Conservation (phyloP, 495 filamentous ascomycete genomes). For the Trichoderma erinaceum region DNA sequence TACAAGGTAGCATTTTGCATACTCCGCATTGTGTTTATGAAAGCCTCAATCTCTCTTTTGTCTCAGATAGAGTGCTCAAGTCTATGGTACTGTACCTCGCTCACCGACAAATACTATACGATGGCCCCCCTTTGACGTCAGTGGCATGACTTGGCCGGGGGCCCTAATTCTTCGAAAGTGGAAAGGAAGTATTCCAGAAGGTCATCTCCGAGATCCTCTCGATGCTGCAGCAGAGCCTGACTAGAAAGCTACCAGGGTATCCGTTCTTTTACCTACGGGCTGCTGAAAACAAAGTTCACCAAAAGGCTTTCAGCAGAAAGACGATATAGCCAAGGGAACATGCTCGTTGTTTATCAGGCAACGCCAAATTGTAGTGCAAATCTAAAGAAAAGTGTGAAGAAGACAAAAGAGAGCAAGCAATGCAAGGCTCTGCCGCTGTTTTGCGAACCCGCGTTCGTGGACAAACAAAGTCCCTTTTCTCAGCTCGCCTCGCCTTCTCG, state of each 20-base stretch:
- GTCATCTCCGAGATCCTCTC: constrained; percentile 12
- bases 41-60: background rate
- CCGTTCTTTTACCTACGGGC: too few species aligned
- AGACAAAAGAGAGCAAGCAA: too few species aligned
- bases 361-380: background rate
- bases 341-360: background rate
- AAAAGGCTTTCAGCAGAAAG: background rate
- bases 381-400: too few species aligned
- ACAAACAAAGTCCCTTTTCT: too few species aligned
- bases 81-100: background rate
- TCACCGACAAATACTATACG: constrained; percentile 5
- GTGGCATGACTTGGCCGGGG: background rate
- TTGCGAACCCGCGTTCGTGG: background rate
- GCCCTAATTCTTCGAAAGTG: background rate
- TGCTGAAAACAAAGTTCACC: background rate
- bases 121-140: background rate
- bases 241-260: background rate
- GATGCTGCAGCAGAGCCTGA: background rate
- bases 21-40: too few species aligned
- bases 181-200: constrained; percentile 5
- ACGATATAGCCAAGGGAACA: background rate
- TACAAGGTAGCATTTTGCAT: background rate
- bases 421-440: background rate
- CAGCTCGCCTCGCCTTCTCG: background rate
- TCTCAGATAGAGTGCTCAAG: background rate